A percentile compares a stretch with the other conserved stretches of the same genome.
These are phyloP conservation scores for Botrytis galanthina DNA, from an alignment of 2,329 filamentous ascomycete species.

Conservation along the genomic window DNA sequence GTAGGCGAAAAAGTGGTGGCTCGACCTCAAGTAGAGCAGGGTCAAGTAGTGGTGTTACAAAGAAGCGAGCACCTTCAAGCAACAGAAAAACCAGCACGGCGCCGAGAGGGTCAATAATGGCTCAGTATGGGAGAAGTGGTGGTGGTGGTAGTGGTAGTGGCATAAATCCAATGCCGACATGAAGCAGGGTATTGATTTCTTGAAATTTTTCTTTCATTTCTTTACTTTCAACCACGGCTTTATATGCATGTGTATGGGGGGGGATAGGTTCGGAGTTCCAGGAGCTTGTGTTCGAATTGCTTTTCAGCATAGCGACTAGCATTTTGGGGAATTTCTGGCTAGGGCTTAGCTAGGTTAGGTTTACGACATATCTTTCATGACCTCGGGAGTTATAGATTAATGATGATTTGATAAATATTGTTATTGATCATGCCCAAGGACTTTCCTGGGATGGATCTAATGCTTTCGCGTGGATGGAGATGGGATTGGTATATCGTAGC, in stretches of 20 bases:
- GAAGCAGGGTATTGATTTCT: background rate
- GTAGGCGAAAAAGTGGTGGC: slow-evolving; percentile 12
- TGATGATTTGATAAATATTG: background rate
- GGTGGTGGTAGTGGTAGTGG: slow-evolving; percentile 25
- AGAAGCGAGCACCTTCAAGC: slow-evolving; percentile 25
- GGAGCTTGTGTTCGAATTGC: background rate
- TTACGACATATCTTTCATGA: background rate
- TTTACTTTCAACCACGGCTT: background rate
- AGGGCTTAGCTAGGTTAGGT: background rate
- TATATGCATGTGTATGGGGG: background rate
- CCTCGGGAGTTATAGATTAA: background rate
- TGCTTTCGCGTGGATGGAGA: background rate
- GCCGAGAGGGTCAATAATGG: slow-evolving; percentile 13
- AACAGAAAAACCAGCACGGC: slow-evolving; percentile 21
- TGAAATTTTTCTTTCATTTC: background rate
- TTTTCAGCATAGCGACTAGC: slow-evolving; percentile 2
- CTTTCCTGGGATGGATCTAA: background rate
- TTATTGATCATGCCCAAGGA: background rate
- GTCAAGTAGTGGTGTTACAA: slow-evolving; percentile 25
- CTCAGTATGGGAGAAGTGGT: slow-evolving; percentile 15
- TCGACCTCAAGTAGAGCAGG: slow-evolving; percentile 11
- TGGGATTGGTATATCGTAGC: background rate
- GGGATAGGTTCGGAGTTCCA: slow-evolving; percentile 9
- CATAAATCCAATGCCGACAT: slow-evolving; percentile 31
- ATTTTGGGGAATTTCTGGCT: background rate